Base-by-base conservation (phyloP, 805 yeast species). In the Candida caryicola region DNA sequence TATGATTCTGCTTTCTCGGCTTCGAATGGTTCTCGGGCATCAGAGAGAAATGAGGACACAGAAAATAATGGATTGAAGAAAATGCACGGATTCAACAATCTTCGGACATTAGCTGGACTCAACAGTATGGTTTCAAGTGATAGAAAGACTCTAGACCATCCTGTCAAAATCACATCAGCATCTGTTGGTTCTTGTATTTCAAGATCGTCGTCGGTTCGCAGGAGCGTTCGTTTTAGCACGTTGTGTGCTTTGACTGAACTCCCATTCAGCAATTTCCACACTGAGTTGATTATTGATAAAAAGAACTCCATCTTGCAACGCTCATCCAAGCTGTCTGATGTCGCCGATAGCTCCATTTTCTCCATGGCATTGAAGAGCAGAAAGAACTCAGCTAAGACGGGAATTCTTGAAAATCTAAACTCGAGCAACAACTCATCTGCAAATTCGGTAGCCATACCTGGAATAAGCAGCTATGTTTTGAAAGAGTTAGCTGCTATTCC, bases 401-500 rank as follows among this genome's bases (percentile, higher is more conserved):
- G 33, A 8, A 26, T 33, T 12, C 34, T 16, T 15, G 36, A 30
- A 8, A 31, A 41, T 5, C 36, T 45, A 30, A 29, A 31, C 9
- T 27, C 33, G 25, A 43, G 46, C 33, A 44, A 39, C 9, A 37
- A 32, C 18, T 39, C 46, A 2, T 45, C 45, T 3, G 44, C 45
- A 12, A 45, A 49, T 35, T 37, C 49, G 3, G 75, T 73, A 3
- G 82, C 80, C 2, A 79, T 85, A 32, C 84, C 83, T 1, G 74
- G 74, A 2, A 68, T 69, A 14, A 66, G 69, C 47, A 64, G 52
- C 38, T 58, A 53, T 43, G 68, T 65, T 4, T 54, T 69, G 33
- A 64, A 66, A 29, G 87, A 82, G 51, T 71, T 89, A 33, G 95
- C 95, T 1, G 84, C 85, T 4, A 79, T 90, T 35, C 91, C 96